Base-by-base conservation (phyloP, 331 rosid genomes). In the Quercus tomentella region DNA sequence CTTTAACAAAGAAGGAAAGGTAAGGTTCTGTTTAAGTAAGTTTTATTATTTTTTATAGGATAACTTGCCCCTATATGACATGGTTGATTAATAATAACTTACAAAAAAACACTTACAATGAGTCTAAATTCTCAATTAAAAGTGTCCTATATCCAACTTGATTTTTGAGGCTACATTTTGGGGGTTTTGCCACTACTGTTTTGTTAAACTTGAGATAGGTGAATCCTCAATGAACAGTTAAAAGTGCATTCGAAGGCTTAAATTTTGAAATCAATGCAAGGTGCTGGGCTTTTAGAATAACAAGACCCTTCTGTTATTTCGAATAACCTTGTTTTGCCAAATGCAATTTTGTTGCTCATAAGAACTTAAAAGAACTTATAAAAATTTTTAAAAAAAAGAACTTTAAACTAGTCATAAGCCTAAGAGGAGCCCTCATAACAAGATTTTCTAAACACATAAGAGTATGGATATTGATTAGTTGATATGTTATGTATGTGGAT, bases 1-100 rank as follows among this genome's bases (percentile, higher is more conserved):
- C 51, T 87, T 89, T 69, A 62, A 58, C 68, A 83, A 73, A 56
- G 82, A 87, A 62, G 91, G 91, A 76, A 85, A 89, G 85, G 90
- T 87, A 76, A 7, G 45, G 2, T 55, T 68, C 11, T 73, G 84
- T 20, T 22, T 2, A 7, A 22, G 62, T 26, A 55, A 14, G 14
- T n/a, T 73, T 23, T 56, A 25, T 21, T 33, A 70, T 37, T 69
- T 62, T 17, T 0, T 37, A 23, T 28, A 5, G 31, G 58, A 28
- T n/a, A 9, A 18, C 22, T 26, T 28, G 30, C 9, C 3, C 15
- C 17, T 26, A 15, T 74, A 41, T 23, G 67, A 18, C 43, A 12
- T 26, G 56, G 33, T 65, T 21, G 14, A 63, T 67, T 3, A 54
- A 4, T 43, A 55, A 33, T 35, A 58, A 7, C 3, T 28, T 63